Percentiles rank a stretch among this genome's conserved stretches.
phyloP scores from a whole-genome alignment of 2,329 filamentous ascomycete species.

The Hortaea werneckii region DNA sequence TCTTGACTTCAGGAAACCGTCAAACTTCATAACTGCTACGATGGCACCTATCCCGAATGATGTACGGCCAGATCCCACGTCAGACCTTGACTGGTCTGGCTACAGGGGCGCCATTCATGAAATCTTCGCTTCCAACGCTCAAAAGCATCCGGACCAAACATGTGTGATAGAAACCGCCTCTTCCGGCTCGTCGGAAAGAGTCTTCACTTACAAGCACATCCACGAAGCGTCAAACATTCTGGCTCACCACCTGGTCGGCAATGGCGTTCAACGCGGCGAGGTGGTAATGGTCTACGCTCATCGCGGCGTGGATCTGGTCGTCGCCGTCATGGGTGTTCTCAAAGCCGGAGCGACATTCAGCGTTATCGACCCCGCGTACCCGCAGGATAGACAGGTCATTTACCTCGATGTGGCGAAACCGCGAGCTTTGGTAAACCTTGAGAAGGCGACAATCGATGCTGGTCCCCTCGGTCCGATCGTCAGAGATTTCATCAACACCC shows the following conservation, averaged over 20 bases:
- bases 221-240: conserved; percentile 72
- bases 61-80: conserved; percentile 52
- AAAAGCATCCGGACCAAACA: conserved; percentile 55
- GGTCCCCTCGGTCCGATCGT: conserved; percentile 53
- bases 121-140: conserved; percentile 57
- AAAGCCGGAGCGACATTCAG: conserved; percentile 51
- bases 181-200: conserved; percentile 27
- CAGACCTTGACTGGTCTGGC: conserved; percentile 57
- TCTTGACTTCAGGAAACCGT: background rate
- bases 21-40: too few species aligned
- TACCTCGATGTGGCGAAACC: conserved; percentile 74
- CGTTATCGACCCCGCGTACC: conserved; percentile 72
- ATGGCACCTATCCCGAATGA: conserved; percentile 7
- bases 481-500: conserved; percentile 58
- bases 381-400: conserved; percentile 69
- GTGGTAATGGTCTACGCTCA: conserved; percentile 91
- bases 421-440: conserved; percentile 60
- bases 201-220: conserved; percentile 79
- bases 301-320: conserved; percentile 66
- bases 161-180: conserved; percentile 59
- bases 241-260: conserved; percentile 65
- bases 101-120: conserved; percentile 61
- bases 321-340: conserved; percentile 66
- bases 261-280: conserved; percentile 67
- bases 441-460: conserved; percentile 58